Base-by-base conservation (phyloP, 176 grass and related monocot genomes). In the Neostapfia colusana region DNA sequence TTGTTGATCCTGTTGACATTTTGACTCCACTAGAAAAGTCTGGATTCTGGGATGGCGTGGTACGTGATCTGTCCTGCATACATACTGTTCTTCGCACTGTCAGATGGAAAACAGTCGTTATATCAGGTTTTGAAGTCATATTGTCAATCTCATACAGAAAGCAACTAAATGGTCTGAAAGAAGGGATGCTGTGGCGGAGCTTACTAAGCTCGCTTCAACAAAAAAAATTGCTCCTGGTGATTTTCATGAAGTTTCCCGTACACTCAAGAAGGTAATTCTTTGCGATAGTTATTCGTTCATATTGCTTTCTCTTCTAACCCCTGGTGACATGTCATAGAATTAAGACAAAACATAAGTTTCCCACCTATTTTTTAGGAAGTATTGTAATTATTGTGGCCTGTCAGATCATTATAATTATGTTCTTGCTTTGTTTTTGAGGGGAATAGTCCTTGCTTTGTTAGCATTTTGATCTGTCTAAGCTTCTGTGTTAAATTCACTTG, bases 151-250 rank as follows among this genome's bases (percentile, higher is more conserved):
- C 15, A 67, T 85, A 31, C 83, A 99, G 96, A 99, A 99, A 99
- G 92, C 92, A 85, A 84, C 87, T 75, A 99, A 99, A 87, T 99
- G 96, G 96, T 99, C 96, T 2, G 96, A 99, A 84, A 95, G 96
- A 77, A 99, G 92, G 87, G 96, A 99, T 85, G 96, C 96, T 85
- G 96, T 99, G 10, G 89, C 74, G 0, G 92, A 99, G 63, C 85
- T 99, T 34, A 95, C 87, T 70, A 99, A 99, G 82, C 96, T 99
- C 81, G 92, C 96, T 80, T 99, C 89, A 20, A 78, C 89, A n/a
- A 99, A 90, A 88, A 95, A 91, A 86, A 92, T 99, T 60, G 89
- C 92, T 79, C 61, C 83, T 45, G 96, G 96, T 81, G 96, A 99
- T 87, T 99, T 99, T 90, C 73, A 82, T 85, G 96, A 99, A 95